Base-by-base conservation (phyloP, 805 yeast species). In the Torulaspora indica region DNA sequence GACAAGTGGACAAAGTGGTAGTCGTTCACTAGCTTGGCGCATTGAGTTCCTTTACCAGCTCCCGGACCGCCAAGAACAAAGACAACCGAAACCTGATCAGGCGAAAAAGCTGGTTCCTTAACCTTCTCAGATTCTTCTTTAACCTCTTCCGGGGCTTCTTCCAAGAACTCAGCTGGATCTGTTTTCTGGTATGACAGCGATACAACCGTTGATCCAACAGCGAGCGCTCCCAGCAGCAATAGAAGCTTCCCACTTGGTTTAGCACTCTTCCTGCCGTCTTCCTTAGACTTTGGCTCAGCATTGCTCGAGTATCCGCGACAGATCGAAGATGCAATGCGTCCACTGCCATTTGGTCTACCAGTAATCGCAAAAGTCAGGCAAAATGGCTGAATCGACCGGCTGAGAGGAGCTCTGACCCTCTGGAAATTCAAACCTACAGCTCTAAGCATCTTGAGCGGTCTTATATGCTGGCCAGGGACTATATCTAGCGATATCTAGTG, bases 11-110 rank as follows among this genome's bases (percentile, higher is more conserved):
- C 82, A 65, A 90, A 93, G 13, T 82, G 80, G 62, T 78, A 84
- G 56, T 89, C 86, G 15, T 75, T 68, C 35, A 91, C 97, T 45
- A 91, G 74, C 60, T 79, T 85, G 25, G 82, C 83, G 71, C 97
- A 87, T 68, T 91, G 98, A 1, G 98, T 91, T 45, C 98, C 98
- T 63, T 93, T 93, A 35, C 98, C 98, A 23, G 95, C 86, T 15
- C 98, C 98, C 4, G 98, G 98, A 3, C 98, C 98, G 35, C 98
- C 98, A 25, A 91, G 77, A 14, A 91, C 96, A 64, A 87, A 91
- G 22, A 90, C 75, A 4, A 91, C 95, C 22, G 85, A 79, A 23
- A 85, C 80, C 44, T 86, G 81, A 31, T 79, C 78, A 2, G 75
- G 74, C 8, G 75, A 68, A 61, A 85, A 85, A 0, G 83, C 79